phyloP scores from a whole-genome alignment of 345 rosid species.

The Odontarrhena argentea region DNA sequence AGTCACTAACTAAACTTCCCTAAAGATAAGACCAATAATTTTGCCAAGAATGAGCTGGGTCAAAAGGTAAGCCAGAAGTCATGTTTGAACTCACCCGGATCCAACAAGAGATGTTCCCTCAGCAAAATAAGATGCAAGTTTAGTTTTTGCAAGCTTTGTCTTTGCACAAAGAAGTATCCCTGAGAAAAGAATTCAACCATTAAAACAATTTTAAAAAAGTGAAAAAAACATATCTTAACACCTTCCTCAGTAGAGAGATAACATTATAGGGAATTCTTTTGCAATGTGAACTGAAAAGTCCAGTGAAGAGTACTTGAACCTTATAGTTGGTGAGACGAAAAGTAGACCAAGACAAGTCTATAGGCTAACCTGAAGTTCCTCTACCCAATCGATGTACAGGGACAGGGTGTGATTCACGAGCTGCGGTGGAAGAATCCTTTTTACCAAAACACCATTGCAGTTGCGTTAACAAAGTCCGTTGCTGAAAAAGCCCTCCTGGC shows the following conservation, averaged over 20 bases:
- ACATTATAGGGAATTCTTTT: conserved; percentile 4
- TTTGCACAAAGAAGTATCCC: conserved; percentile 93
- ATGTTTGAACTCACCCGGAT: conserved; percentile 47
- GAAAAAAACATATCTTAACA: conserved; percentile 20
- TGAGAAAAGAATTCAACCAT: conserved; percentile 38
- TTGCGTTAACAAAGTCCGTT: conserved; percentile 76
- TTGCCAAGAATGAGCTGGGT: conserved; percentile 8
- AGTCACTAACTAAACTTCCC: conserved; percentile 5
- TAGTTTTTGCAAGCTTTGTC: conserved; percentile 77
- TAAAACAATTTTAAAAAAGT: conserved; percentile 9
- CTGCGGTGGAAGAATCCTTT: conserved; percentile 37
- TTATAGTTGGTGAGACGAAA: conserved; percentile 5
- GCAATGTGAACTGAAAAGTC: conserved; percentile 6
- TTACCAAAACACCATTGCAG: conserved; percentile 64
- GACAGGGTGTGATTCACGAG: conserved; percentile 58
- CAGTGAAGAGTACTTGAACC: conserved; percentile 7
- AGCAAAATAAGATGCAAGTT: conserved; percentile 76
- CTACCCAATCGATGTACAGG: conserved; percentile 94
- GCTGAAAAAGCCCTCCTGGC: conserved; percentile 95
- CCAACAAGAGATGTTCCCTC: conserved; percentile 72
- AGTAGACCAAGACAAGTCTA: not conserved
- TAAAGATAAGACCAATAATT: conserved; percentile 4
- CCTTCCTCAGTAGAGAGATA: conserved; percentile 9
- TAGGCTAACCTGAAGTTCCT: conserved; percentile 78
- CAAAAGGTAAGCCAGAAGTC: not conserved